Evolutionary conservation across 1,284 basidiomycete genomes (phyloP).

Genomic region (Tilletia horrida): DNA sequence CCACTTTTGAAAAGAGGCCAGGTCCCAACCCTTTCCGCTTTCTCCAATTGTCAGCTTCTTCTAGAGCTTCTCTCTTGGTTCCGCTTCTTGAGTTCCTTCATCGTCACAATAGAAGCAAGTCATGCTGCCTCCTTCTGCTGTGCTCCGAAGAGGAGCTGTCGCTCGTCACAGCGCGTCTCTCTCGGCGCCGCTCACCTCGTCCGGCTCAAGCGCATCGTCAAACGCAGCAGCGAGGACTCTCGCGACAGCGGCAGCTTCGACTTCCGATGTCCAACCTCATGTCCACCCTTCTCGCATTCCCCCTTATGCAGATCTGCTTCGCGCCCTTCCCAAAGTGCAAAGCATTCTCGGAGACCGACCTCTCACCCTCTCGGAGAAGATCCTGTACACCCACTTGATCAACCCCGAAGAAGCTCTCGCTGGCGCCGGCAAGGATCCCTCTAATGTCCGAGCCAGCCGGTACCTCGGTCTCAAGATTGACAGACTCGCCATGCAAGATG

Average conservation of each 20-base stretch:
- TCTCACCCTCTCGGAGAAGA: conserved; percentile 93
- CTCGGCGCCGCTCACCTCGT: background rate
- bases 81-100: background rate
- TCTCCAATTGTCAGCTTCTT: background rate
- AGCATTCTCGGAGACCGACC: conserved; percentile 74
- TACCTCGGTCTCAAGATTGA: conserved; percentile 89
- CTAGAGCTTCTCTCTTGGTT: background rate
- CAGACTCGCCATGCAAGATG: conserved; percentile 98
- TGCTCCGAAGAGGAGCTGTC: background rate
- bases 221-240: background rate
- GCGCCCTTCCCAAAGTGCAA: conserved; percentile 72
- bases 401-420: conserved; percentile 69
- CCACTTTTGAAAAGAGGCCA: background rate
- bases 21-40: background rate
- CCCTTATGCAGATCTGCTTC: conserved; percentile 74
- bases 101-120: background rate
- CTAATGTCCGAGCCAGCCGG: conserved; percentile 71
- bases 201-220: too few species aligned
- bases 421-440: conserved; percentile 61
- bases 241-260: conserved; percentile 3
- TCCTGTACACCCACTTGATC: conserved; percentile 86
- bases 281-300: conserved; percentile 59
- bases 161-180: background rate
- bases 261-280: background rate
- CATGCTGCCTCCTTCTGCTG: conserved; percentile 8